Evolutionary conservation across 1,139 yeast genomes (phyloP).

Genomic region (Trichomonascaceae sp.): DNA sequence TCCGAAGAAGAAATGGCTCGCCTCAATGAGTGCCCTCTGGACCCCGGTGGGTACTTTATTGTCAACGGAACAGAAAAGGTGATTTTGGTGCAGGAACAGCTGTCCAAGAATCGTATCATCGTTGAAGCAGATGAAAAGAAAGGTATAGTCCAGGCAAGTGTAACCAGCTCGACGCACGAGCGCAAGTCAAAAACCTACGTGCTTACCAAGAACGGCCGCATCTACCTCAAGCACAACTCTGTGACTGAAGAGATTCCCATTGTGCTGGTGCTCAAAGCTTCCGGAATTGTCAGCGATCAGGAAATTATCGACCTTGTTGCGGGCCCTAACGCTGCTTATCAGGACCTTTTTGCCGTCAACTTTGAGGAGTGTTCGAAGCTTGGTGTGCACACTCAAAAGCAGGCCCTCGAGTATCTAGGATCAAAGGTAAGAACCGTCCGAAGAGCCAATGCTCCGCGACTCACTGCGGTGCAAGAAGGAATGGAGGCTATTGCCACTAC

Average conservation of each 20-base stretch:
- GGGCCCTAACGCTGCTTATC: slow-evolving; percentile 78
- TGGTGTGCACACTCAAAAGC: slow-evolving; percentile 83
- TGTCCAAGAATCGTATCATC: slow-evolving; percentile 91
- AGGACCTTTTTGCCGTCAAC: slow-evolving; percentile 82
- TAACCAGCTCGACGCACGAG: slow-evolving; percentile 95
- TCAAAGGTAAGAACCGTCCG: slow-evolving; percentile 83
- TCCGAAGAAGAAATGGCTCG: slow-evolving; percentile 76
- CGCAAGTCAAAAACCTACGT: slow-evolving; percentile 95
- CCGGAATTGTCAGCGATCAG: slow-evolving; percentile 84
- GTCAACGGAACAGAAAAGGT: slow-evolving; percentile 98
- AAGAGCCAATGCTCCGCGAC: slow-evolving; percentile 70
- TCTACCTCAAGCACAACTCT: slow-evolving; percentile 87
- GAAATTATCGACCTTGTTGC: slow-evolving; percentile 91
- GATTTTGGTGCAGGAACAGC: slow-evolving; percentile 90
- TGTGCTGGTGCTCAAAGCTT: slow-evolving; percentile 85
- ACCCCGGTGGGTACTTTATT: slow-evolving; percentile 97
- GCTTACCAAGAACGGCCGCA: slow-evolving; percentile 77
- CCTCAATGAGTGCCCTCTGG: slow-evolving; percentile 88
- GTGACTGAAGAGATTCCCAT: slow-evolving; percentile 93
- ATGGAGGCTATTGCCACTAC: slow-evolving; percentile 95
- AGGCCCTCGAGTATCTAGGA: slow-evolving; percentile 86
- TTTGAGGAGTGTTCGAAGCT: slow-evolving; percentile 87
- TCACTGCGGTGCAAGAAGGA: slow-evolving; percentile 82
- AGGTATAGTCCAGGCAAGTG: slow-evolving; percentile 91
- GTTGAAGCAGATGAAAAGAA: slow-evolving; percentile 96